Evolutionary conservation across 371 early-diverging fungal species (phyloP).

Genomic region (Mucor plumbeus): DNA sequence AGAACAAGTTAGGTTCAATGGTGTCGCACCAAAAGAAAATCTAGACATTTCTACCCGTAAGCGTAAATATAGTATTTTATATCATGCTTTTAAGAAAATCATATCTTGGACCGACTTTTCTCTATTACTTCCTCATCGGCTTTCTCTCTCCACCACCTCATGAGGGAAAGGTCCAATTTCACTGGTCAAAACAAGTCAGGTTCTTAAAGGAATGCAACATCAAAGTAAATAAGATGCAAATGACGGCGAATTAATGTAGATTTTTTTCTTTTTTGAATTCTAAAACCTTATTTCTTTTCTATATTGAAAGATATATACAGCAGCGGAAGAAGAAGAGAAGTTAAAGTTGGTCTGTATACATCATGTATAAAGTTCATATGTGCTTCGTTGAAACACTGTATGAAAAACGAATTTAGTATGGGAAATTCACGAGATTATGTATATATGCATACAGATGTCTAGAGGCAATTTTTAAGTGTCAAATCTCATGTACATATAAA

Average conservation of each 20-base stretch:
- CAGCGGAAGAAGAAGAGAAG: neutral
- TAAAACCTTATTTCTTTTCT: no score
- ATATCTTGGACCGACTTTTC: neutral
- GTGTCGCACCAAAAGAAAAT: neutral
- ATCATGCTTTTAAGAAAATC: neutral
- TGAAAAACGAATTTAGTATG: neutral
- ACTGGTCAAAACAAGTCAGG: neutral
- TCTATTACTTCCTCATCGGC: neutral
- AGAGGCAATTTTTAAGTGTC: neutral
- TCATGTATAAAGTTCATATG: neutral
- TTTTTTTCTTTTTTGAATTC: no score
- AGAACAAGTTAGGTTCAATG: neutral
- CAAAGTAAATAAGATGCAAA: no score
- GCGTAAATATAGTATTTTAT: neutral
- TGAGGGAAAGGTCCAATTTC: neutral
- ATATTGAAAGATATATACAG: no score
- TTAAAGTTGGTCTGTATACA: neutral
- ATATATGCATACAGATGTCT: neutral
- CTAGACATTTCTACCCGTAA: neutral
- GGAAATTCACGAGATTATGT: neutral
- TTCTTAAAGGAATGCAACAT: no score
- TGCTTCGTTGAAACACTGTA: neutral
- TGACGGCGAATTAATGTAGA: no score
- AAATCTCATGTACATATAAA: neutral
- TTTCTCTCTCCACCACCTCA: neutral